Base-by-base conservation (phyloP, 176 grass and related monocot species). In the Oryza brachyantha region DNA sequence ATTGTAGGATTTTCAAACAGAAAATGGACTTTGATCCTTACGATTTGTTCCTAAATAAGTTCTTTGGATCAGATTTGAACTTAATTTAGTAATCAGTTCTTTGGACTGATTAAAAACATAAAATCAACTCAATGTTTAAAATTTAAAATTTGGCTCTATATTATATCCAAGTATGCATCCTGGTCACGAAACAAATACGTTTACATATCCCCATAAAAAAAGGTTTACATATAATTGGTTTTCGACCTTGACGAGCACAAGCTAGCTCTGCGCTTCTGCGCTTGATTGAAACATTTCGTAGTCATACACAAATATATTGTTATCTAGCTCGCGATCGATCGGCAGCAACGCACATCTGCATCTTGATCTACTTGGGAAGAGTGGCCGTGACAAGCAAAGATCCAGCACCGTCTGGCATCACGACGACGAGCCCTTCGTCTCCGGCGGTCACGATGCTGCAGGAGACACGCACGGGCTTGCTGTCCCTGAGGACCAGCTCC, bases 381-480 rank as follows among this genome's bases (percentile, higher is more conserved):
- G 84, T 85, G 9, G 72, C 81, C 13, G 76, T 75, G 17, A 94
- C 64, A 34, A 90, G 66, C 29, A 86, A 62, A 21, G n/a, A 57
- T 7, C 84, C 76, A 63, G 41, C 45, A 36, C 85, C 68, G 4
- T 73, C 64, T 2, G 52, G 81, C 85, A 92, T 88, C 9, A 94
- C 63, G 22, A 92, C 76, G 26, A 86, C 89, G 9, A 87, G 79
- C 41, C 79, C 85, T 66, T 93, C 87, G 2, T 87, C 80, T 21
- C 38, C 61, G 5, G 11, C 14, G 0, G 84, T 38, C 38, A 90
- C 72, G 48, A 94, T 79, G 12, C 40, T 75, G 72, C 14, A 86
- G 0, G 92, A 90, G 6, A 90, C 80, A 57, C 74, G 89, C 61
- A 92, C 85, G 2, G 95, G 95, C 73, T 83, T 92, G 66, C 72